Percentiles rank a stretch among this genome's conserved stretches.
These are phyloP conservation scores for Ramalina peruviana DNA, from an alignment of 495 filamentous ascomycete genomes.

Conservation along the genomic window DNA sequence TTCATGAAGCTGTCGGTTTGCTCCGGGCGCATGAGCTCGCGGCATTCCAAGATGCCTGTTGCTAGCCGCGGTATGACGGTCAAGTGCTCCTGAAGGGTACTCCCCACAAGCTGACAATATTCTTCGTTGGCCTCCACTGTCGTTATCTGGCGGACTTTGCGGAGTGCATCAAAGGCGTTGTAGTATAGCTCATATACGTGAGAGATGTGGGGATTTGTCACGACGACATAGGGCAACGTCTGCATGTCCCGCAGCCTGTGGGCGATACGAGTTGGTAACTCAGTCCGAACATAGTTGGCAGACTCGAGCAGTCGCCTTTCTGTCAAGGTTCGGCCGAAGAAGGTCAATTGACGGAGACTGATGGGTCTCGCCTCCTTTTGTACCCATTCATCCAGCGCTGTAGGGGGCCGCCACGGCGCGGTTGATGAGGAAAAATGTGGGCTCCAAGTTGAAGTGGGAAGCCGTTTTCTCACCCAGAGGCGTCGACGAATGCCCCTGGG, in stretches of 20 bases:
- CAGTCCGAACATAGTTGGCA: constrained; percentile 92
- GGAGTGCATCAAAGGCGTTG: constrained; percentile 80
- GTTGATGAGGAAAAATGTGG: constrained; percentile 12
- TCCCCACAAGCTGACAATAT: constrained; percentile 68
- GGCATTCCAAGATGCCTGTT: constrained; percentile 85
- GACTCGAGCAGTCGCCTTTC: constrained; percentile 81
- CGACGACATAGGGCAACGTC: constrained; percentile 85
- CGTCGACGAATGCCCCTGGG: constrained; percentile 5
- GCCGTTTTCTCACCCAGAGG: neutral
- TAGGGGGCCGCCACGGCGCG: constrained; percentile 66
- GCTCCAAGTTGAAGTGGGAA: neutral
- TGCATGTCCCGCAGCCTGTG: constrained; percentile 97
- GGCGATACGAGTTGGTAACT: constrained; percentile 81
- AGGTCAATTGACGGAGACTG: constrained; percentile 81
- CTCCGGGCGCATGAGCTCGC: constrained; percentile 58
- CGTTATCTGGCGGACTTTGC: constrained; percentile 69
- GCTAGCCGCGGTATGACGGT: constrained; percentile 87
- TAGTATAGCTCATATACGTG: constrained; percentile 97
- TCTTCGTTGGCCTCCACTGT: constrained; percentile 80
- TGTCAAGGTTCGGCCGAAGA: constrained; percentile 83
- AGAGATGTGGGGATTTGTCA: constrained; percentile 86
- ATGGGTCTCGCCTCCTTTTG: constrained; percentile 73
- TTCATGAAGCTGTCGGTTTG: constrained; percentile 93
- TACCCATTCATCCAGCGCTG: constrained; percentile 87
- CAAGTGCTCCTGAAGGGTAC: constrained; percentile 73